phyloP scores from a whole-genome alignment of 1,139 yeast species.

The Diutina catenulata region DNA sequence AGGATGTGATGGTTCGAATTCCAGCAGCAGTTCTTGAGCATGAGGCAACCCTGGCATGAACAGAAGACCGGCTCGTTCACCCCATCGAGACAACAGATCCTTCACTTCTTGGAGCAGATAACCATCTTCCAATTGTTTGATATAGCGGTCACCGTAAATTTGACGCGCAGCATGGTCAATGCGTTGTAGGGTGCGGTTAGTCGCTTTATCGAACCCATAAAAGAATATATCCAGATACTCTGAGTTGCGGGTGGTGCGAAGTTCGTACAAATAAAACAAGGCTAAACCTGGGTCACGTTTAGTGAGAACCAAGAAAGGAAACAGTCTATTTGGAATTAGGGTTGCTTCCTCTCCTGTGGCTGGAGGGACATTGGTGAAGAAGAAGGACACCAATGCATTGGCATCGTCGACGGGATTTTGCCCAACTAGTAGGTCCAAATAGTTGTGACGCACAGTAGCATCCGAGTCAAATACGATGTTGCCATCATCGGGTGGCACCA shows the following conservation, averaged over 20 bases:
- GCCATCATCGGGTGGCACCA: too few relatives aligned
- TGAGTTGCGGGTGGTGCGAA: background rate
- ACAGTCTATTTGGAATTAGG: background rate
- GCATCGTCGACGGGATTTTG: background rate
- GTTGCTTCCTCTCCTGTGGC: background rate
- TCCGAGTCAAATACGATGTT: too few relatives aligned
- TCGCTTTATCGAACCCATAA: background rate
- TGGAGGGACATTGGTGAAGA: background rate
- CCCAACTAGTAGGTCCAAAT: background rate
- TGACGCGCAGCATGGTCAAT: background rate
- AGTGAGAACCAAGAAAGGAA: background rate
- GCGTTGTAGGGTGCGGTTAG: background rate
- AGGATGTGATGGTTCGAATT: too few relatives aligned
- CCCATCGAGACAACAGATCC: background rate
- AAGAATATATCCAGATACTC: background rate
- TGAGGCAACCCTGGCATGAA: too few relatives aligned
- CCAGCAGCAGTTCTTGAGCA: too few relatives aligned
- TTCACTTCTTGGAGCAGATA: background rate
- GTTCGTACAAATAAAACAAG: background rate
- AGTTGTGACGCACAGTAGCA: too few relatives aligned
- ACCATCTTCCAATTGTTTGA: background rate
- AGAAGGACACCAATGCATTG: background rate
- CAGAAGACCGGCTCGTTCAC: background rate
- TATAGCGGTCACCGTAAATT: background rate
- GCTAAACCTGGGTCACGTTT: background rate